Evolutionary conservation across 1,139 yeast species (phyloP).

Genomic region (Cylindricascospora bacillispora): DNA sequence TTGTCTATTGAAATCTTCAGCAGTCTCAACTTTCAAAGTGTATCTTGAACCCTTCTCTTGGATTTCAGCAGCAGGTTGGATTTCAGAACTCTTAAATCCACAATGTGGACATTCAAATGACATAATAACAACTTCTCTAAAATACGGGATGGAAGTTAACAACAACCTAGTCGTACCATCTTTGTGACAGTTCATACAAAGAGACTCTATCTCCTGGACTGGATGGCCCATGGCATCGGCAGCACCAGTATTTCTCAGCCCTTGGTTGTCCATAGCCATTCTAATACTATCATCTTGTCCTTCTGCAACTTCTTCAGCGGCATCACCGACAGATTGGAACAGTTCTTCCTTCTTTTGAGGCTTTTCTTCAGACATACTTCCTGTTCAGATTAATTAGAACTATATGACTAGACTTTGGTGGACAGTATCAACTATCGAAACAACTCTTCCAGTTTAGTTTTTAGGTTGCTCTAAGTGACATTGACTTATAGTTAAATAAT

Average conservation of each 20-base stretch:
- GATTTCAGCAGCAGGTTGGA: conserved; percentile 84
- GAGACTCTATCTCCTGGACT: conserved; percentile 85
- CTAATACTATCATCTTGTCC: conserved; percentile 19
- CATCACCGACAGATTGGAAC: conserved; percentile 48
- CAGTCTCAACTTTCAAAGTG: conserved; percentile 54
- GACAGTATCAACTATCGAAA: too few species aligned
- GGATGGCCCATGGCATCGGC: conserved; percentile 82
- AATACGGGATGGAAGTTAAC: conserved; percentile 81
- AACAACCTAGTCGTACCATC: conserved; percentile 74
- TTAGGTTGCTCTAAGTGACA: too few species aligned
- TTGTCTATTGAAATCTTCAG: conserved; percentile 74
- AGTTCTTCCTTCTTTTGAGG: conserved; percentile 32
- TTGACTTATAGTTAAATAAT: too few species aligned
- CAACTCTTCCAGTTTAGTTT: too few species aligned
- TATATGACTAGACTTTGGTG: too few species aligned
- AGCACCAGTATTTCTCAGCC: conserved; percentile 57
- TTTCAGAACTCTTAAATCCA: conserved; percentile 78
- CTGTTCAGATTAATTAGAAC: too few species aligned
- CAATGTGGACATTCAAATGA: conserved; percentile 96
- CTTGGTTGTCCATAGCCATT: too few species aligned
- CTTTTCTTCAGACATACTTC: conserved; percentile 7
- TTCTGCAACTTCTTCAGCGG: conserved; percentile 31
- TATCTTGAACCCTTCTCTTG: conserved; percentile 81
- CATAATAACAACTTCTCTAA: conserved; percentile 86
- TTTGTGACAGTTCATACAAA: conserved; percentile 91